A percentile compares a stretch with the other conserved stretches of the same genome.
phyloP scores from a whole-genome alignment of 257 asterid genomes.

The Rubia yunnanensis region DNA sequence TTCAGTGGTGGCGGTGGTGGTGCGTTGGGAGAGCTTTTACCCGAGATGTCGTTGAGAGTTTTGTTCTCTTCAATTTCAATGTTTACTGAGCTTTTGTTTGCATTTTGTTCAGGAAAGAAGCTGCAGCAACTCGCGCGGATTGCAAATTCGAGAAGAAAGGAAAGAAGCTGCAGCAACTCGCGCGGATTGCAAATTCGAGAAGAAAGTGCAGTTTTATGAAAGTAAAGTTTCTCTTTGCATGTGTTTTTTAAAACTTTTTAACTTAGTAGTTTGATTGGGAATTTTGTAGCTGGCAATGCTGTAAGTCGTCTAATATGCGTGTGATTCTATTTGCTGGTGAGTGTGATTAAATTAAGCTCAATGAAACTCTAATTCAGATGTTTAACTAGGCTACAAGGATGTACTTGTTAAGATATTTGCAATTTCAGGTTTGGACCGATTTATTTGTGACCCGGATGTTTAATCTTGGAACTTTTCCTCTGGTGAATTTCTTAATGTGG shows the following conservation, averaged over 20 bases:
- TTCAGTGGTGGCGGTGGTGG: too few relatives aligned
- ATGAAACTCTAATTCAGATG: too few relatives aligned
- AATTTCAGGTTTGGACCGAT: not conserved
- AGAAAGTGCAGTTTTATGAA: conserved; percentile 57
- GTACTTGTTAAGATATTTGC: too few relatives aligned
- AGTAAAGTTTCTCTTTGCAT: conserved; percentile 27
- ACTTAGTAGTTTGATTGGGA: not conserved
- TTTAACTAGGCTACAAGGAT: too few relatives aligned
- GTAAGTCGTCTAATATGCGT: too few relatives aligned
- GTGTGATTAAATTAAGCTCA: too few relatives aligned
- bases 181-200: conserved; percentile 58
- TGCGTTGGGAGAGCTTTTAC: too few relatives aligned
- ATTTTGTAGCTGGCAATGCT: too few relatives aligned
- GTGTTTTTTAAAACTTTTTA: not conserved
- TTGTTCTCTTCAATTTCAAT: not conserved
- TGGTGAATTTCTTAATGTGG: conserved; percentile 21
- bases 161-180: too few relatives aligned
- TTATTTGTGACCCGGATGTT: too few relatives aligned
- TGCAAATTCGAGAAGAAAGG: conserved; percentile 64
- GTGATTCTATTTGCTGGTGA: too few relatives aligned
- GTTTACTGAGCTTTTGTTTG: not conserved
- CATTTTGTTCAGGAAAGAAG: conserved; percentile 32
- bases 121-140: conserved; percentile 31
- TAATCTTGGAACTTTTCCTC: not conserved
- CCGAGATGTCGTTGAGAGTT: too few relatives aligned